Conservation (phyloP, 805 yeast species). For the Ogataea minuta region DNA sequence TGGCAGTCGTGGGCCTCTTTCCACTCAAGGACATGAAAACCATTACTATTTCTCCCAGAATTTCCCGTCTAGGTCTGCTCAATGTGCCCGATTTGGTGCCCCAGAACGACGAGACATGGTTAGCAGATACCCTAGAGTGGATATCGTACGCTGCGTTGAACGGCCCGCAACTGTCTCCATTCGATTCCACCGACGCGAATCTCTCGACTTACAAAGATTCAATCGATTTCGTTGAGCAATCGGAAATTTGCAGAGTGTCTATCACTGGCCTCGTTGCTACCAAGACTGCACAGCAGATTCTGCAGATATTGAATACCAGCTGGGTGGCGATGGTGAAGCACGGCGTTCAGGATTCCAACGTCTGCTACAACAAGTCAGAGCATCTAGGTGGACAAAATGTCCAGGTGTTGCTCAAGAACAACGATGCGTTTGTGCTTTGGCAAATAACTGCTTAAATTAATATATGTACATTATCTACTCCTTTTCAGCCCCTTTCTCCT, state of each 20-base stretch:
- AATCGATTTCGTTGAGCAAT: conserved; percentile 9
- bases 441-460: conserved; percentile 17
- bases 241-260: conserved; percentile 16
- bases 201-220: conserved; percentile 26
- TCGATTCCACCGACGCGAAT: conserved; percentile 22
- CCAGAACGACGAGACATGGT: conserved; percentile 22
- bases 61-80: conserved; percentile 13
- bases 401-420: conserved; percentile 20
- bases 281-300: conserved; percentile 1
- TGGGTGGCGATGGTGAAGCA: conserved; percentile 29
- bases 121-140: conserved; percentile 31
- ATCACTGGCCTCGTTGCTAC: conserved; percentile 23
- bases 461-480: conserved; percentile 6
- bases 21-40: not conserved
- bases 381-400: conserved; percentile 35
- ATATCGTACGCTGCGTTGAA: conserved; percentile 26
- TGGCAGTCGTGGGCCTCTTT: conserved; percentile 10
- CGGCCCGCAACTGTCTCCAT: conserved; percentile 27
- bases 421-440: conserved; percentile 28
- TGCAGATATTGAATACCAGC: conserved; percentile 1
- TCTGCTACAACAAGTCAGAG: conserved; percentile 28
- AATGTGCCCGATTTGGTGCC: conserved; percentile 21
- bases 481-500: not conserved
- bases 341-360: conserved; percentile 32
- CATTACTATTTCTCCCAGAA: not conserved